These are phyloP conservation scores for Thuja plicata DNA, from an alignment of 83 land plant genomes.

Conservation along the genomic window DNA sequence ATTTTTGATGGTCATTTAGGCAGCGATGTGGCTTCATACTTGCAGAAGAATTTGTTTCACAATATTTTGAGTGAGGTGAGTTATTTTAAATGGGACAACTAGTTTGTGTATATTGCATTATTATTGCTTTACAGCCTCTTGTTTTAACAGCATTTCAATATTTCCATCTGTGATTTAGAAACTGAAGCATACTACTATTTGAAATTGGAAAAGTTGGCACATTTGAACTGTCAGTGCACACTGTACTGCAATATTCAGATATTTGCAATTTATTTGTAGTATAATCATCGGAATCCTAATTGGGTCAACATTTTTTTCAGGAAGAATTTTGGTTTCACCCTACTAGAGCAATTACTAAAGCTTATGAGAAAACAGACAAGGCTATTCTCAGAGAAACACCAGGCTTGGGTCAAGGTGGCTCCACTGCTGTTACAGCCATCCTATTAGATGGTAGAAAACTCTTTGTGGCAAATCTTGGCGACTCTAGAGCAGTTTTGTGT, in stretches of 20 bases:
- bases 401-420: slow-evolving; percentile 61
- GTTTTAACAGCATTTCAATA: background rate
- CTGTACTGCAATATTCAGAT: background rate
- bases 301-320: slow-evolving; percentile 14
- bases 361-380: slow-evolving; percentile 65
- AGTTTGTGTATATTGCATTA: background rate
- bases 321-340: slow-evolving; percentile 66
- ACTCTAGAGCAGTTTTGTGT: slow-evolving; percentile 60
- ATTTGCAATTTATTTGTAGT: background rate
- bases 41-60: slow-evolving; percentile 57
- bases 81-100: background rate
- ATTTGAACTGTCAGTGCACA: background rate
- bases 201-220: background rate
- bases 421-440: slow-evolving; percentile 77
- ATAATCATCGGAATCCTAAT: background rate
- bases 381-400: slow-evolving; percentile 57
- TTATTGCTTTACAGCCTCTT: background rate
- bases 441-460: slow-evolving; percentile 47
- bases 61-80: slow-evolving; percentile 62
- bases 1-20: slow-evolving; percentile 69
- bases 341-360: slow-evolving; percentile 38
- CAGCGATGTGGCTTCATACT: slow-evolving; percentile 51
- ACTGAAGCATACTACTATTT: too few species aligned
- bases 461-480: slow-evolving; percentile 68
- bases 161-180: background rate